Conservation (phyloP, 768 basidiomycete genomes). For the Stropharia rugosoannulata region DNA sequence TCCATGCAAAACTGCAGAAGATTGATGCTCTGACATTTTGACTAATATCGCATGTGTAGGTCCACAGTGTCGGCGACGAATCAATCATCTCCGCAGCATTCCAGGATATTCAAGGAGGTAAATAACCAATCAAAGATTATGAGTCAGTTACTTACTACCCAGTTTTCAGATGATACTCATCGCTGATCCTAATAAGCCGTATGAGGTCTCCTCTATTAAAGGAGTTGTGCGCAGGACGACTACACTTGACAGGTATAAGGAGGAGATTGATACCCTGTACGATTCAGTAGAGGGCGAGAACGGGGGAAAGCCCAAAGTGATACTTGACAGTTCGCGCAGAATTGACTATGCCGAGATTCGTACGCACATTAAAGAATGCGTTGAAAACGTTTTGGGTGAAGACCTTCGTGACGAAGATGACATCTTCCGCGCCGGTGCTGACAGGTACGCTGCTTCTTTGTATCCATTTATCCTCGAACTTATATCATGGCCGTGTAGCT, state of each 20-base stretch:
- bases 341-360: neutral
- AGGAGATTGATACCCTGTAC: neutral
- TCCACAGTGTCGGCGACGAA: neutral
- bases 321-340: neutral
- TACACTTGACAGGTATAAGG: neutral
- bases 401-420: neutral
- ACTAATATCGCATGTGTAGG: neutral
- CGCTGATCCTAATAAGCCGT: neutral
- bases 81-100: neutral
- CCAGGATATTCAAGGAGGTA: slow-evolving; percentile 8
- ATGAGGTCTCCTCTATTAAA: neutral
- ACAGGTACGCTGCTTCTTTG: neutral
- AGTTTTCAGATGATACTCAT: slow-evolving; percentile 2
- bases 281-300: neutral
- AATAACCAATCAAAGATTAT: neutral
- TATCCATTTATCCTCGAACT: neutral
- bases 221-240: neutral
- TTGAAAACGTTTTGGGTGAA: neutral
- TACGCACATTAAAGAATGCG: neutral
- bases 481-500: neutral
- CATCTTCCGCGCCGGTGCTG: slow-evolving; percentile 1
- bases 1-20: neutral
- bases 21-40: neutral
- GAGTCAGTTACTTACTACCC: neutral
- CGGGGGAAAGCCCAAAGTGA: neutral